Evolutionary conservation across 805 yeast genomes (phyloP), one percentile per base, ranked within the genome.

Genomic region (Millerozyma miso): DNA sequence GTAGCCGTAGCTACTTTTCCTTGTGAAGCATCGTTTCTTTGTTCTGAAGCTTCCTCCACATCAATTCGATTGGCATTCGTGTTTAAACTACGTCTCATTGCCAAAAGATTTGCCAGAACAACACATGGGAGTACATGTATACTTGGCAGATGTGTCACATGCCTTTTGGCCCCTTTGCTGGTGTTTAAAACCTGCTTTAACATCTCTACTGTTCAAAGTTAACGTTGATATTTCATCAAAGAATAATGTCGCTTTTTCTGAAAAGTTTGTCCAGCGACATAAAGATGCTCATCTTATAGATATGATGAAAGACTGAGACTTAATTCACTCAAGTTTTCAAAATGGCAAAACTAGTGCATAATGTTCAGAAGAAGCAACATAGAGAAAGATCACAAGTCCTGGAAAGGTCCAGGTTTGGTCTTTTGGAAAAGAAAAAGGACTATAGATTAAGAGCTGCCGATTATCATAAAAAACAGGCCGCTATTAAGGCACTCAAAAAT

Each of bases 361-460:
- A 88, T 58, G 83, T 91, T 8, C 97, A 91, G 64, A 93, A 95
- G 72, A 93, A 88, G 59, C 98, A 93, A 71, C 99, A 93, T 58
- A 73, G 89, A 45, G 99, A 93, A 69, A 80, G 99, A 56, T 78
- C 96, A 4, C 99, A 93, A 65, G 85, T 91, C 1, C 73, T 71
- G 37, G 81, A 77, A 36, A 75, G 99, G 44, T 70, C 79, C 53
- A 77, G 77, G 59, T 81, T 76, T 63, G 99, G 99, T 34, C 79
- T 90, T 31, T 73, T 93, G 36, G 99, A 93, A 66, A 93, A 93
- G 76, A 93, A 93, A 73, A 60, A 71, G 53, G 76, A 71, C 54
- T 71, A 71, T 52, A 57, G 56, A 45, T 57, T 78, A 33, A 64
- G 83, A 55, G 81, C 82, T 4, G 73, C 70, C 15, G 80, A 79